These are phyloP conservation scores for Mycosphaerelloides madeirae DNA, from an alignment of 2,329 filamentous ascomycete genomes.

Conservation along the genomic window DNA sequence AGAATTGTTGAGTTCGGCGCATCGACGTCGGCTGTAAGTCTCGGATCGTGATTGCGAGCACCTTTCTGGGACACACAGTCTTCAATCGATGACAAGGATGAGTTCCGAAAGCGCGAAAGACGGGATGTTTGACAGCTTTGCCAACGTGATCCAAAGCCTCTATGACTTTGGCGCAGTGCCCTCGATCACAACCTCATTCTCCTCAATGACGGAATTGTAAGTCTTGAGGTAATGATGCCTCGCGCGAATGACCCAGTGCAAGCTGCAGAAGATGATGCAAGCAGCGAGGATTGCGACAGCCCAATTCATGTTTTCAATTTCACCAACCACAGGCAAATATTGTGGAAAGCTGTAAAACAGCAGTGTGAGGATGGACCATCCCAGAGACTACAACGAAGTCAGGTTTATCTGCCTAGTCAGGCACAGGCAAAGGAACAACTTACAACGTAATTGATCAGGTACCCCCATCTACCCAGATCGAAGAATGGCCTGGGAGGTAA, in stretches of 20 bases:
- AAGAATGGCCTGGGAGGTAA: neutral
- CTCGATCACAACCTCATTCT: neutral
- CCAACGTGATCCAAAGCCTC: too few species aligned
- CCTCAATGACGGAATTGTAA: neutral
- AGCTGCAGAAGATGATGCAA: conserved; percentile 3
- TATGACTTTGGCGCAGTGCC: neutral
- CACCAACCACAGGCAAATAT: conserved; percentile 5
- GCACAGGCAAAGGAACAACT: neutral
- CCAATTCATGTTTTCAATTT: conserved; percentile 8
- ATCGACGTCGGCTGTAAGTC: too few species aligned
- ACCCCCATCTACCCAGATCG: conserved; percentile 1
- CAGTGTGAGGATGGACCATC: neutral
- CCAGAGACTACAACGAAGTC: neutral
- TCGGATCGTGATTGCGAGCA: too few species aligned
- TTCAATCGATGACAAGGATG: too few species aligned
- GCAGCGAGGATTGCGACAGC: conserved; percentile 4
- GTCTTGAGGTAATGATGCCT: neutral
- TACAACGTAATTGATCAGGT: neutral
- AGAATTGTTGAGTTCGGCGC: too few species aligned
- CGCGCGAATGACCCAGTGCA: neutral
- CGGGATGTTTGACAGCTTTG: too few species aligned
- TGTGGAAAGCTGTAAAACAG: conserved; percentile 7
- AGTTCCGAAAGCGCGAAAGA: too few species aligned
- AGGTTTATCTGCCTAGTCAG: neutral
- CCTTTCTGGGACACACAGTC: too few species aligned